Conservation (phyloP, 1,139 yeast genomes). For the Geotrichum klebahnii region DNA sequence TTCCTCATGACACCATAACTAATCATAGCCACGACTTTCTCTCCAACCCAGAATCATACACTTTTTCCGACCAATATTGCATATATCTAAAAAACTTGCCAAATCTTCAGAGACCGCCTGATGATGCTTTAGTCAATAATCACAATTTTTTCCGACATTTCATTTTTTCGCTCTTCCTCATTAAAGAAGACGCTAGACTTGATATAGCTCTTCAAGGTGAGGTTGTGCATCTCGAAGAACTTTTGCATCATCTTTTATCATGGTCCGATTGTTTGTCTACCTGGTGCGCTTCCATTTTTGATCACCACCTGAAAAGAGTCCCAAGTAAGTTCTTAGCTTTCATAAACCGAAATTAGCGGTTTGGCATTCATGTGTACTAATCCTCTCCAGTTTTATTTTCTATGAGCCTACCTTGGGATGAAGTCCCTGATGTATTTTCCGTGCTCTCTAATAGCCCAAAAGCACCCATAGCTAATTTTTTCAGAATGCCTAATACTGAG, state of each 20-base stretch:
- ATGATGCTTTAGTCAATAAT: not conserved
- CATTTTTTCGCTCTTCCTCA: conserved; percentile 7
- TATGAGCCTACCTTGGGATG: conserved; percentile 1
- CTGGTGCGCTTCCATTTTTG: conserved; percentile 2
- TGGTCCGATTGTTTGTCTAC: conserved; percentile 9
- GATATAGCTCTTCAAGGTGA: conserved; percentile 10
- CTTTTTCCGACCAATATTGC: conserved; percentile 9
- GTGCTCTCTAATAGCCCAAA: conserved; percentile 6
- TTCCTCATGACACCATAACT: conserved; percentile 16
- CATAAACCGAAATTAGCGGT: too few species aligned
- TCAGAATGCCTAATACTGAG: not conserved
- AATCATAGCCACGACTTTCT: conserved; percentile 16
- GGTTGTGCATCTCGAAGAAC: conserved; percentile 8
- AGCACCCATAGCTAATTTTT: conserved; percentile 6
- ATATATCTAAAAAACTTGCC: conserved; percentile 3
- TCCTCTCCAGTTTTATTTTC: conserved; percentile 12
- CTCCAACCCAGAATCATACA: not conserved
- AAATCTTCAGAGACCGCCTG: not conserved
- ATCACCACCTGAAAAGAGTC: not conserved
- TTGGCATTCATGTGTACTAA: too few species aligned
- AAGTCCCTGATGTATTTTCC: conserved; percentile 14
- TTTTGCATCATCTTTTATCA: conserved; percentile 12
- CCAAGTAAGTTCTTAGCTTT: conserved; percentile 6
- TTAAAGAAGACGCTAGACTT: conserved; percentile 17
- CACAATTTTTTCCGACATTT: not conserved